phyloP scores from a whole-genome alignment of 179 eudicot species.

The Pouteria campechiana region DNA sequence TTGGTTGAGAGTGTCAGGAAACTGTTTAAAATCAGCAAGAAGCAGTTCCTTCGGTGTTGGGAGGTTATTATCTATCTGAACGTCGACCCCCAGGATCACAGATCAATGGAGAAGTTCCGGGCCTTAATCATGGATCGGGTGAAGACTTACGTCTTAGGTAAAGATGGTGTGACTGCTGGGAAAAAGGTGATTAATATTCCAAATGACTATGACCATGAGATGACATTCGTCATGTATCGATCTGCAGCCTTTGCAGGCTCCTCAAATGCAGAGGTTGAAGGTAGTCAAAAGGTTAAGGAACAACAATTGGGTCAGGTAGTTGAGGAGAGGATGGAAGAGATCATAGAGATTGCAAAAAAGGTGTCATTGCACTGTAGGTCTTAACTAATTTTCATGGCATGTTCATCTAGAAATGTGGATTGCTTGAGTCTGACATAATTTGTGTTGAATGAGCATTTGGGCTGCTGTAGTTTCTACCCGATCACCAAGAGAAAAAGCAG shows the following conservation, averaged over 20 bases:
- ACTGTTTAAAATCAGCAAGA: constrained; percentile 69
- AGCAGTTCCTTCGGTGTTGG: constrained; percentile 81
- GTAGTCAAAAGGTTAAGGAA: constrained; percentile 38
- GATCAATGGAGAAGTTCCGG: constrained; percentile 55
- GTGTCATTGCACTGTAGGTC: constrained; percentile 13
- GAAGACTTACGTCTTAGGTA: constrained; percentile 60
- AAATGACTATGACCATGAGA: constrained; percentile 47
- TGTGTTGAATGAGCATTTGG: too few relatives aligned
- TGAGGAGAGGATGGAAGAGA: constrained; percentile 54
- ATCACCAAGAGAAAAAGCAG: too few relatives aligned
- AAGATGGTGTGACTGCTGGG: constrained; percentile 47
- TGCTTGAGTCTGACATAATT: too few relatives aligned
- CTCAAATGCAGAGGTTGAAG: constrained; percentile 27
- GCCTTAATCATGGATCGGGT: constrained; percentile 46
- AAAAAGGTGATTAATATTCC: constrained; percentile 57
- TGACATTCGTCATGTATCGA: constrained; percentile 77
- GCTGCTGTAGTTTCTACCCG: too few relatives aligned
- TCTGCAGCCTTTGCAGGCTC: constrained; percentile 34
- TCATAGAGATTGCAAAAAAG: constrained; percentile 48
- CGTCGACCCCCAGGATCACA: constrained; percentile 52
- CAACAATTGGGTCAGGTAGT: constrained; percentile 62
- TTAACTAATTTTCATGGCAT: too few relatives aligned
- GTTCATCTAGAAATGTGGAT: too few relatives aligned
- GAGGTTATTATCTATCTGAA: constrained; percentile 74
- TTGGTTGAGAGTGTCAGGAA: constrained; percentile 56